Conservation (phyloP, 192 early-diverging fungal genomes). For the Coemansia sp. region DNA sequence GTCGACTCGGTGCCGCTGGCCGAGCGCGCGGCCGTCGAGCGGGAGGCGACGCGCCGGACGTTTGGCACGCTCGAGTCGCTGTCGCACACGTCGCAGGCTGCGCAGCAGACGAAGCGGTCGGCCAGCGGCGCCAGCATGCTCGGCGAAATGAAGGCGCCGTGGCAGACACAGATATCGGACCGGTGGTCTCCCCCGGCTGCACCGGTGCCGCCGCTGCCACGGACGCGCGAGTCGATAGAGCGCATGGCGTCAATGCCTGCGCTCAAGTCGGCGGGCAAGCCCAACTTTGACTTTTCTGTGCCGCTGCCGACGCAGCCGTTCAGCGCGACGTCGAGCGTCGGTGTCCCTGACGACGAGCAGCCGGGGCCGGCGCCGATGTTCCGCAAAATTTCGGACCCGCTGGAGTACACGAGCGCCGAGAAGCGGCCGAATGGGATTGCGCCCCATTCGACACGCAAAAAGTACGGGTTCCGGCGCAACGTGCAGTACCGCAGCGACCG, state of each 20-base stretch:
- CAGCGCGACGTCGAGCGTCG: constrained; percentile 7
- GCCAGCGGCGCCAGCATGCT: constrained; percentile 32
- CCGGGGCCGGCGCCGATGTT: constrained; percentile 15
- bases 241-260: constrained; percentile 50
- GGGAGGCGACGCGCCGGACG: constrained; percentile 5
- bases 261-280: constrained; percentile 23
- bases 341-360: not conserved
- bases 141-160: constrained; percentile 16
- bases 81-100: constrained; percentile 1
- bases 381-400: constrained; percentile 46
- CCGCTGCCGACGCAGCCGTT: constrained; percentile 23
- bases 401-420: constrained; percentile 42
- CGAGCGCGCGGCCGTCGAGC: not conserved
- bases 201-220: constrained; percentile 9
- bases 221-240: constrained; percentile 42
- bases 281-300: constrained; percentile 30
- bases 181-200: constrained; percentile 12
- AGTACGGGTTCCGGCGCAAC: constrained; percentile 43
- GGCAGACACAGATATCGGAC: constrained; percentile 17
- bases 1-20: not conserved
- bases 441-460: constrained; percentile 43
- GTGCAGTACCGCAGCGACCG: constrained; percentile 43
- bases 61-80: constrained; percentile 20
- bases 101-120: constrained; percentile 31
- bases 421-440: constrained; percentile 27